Evolutionary conservation across 257 asterid genomes (phyloP), one percentile per base, ranked within the genome.

Genomic region (Salvia miltiorrhiza): DNA sequence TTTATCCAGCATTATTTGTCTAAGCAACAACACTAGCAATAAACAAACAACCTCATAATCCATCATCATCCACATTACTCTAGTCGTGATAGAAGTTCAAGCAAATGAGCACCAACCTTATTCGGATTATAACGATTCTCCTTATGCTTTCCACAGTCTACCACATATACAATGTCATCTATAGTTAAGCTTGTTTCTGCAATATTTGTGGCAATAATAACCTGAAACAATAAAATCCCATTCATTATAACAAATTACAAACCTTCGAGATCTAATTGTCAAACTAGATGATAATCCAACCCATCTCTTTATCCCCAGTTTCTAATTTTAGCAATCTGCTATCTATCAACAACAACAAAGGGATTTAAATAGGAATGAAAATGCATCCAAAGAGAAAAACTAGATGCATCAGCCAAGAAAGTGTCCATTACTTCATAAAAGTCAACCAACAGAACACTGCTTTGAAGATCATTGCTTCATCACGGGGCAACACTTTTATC

Each of bases 171-270:
- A 71, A 90, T 86, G 57, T 90, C 99, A 76, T 93, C 98, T 75
- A 93, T 90, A 58, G 98, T 93, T 80, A 93, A 88, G 84, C 99
- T 93, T 68, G 99, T 90, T 82, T 93, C 99, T 50, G 99, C 99
- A 80, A 93, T 90, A 85, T 93, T 93, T 66, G 99, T 90, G 58
- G 97, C 96, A 44, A 88, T 77, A 75, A 93, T 90, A 77, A 93
- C 97, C 99, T 93, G 88, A 49, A 63, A 75, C 13, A 61, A 17
- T 69, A 58, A 47, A 41, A 20, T 7, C 5, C 53, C 26, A 44
- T 55, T 67, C 62, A 35, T 13, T 60, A 67, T n/a, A 41, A 60
- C 43, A 26, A 75, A 45, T 50, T 5, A 71, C 9, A 17, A 26
- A 54, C n/a, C 44, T 70, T 71, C 13, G 54, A 68, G 59, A 77